A percentile compares a stretch with the other conserved stretches of the same genome.
Evolutionary conservation across 768 basidiomycete species (phyloP).

Genomic region (Pluteus cervinus): DNA sequence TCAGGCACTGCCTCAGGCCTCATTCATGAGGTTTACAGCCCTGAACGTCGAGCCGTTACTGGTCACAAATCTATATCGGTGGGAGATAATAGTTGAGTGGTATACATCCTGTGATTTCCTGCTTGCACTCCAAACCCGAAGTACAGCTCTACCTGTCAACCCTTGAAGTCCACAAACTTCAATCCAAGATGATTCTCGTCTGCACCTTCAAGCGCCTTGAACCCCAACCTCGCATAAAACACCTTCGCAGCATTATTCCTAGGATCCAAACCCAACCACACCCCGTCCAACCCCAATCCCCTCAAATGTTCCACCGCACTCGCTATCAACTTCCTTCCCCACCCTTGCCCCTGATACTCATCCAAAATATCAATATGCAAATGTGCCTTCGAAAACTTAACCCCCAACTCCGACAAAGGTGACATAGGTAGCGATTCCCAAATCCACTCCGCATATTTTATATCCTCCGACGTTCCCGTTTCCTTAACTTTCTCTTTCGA

Average conservation of each 20-base stretch:
- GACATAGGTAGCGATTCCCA: no score
- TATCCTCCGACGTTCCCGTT: conserved; percentile 44
- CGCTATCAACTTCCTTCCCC: conserved; percentile 61
- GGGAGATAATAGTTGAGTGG: no score
- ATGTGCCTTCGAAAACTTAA: conserved; percentile 67
- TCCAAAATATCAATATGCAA: conserved; percentile 71
- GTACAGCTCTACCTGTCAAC: background rate
- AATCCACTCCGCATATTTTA: no score
- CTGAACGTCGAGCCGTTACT: no score
- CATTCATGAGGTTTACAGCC: no score
- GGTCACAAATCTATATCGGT: no score
- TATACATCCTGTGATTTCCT: no score
- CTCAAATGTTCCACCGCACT: conserved; percentile 49
- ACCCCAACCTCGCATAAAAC: conserved; percentile 63
- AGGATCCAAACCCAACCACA: conserved; percentile 69
- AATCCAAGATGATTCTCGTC: conserved; percentile 49
- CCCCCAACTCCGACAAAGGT: conserved; percentile 38
- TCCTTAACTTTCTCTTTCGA: no score
- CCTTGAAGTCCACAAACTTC: conserved; percentile 34
- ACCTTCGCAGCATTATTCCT: conserved; percentile 51
- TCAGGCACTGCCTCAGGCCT: no score
- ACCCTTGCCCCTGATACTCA: conserved; percentile 60
- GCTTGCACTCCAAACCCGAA: no score
- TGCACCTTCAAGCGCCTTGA: conserved; percentile 48
- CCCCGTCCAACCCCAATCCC: conserved; percentile 37